Conservation (phyloP, 2,329 filamentous ascomycete species). For the Hypoxylon sp. region DNA sequence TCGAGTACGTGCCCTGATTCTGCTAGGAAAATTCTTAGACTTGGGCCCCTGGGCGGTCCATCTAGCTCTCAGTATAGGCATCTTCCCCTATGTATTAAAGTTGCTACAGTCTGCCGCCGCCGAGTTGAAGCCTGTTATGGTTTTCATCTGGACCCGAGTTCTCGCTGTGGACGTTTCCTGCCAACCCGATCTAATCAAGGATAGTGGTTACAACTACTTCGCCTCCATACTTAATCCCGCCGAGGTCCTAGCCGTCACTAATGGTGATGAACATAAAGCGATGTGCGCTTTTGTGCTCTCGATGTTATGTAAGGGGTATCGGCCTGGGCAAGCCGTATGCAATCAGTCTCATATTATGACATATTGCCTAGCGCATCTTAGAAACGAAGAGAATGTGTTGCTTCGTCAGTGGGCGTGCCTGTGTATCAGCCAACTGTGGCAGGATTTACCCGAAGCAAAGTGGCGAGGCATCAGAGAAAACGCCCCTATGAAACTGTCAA, state of each 20-base stretch:
- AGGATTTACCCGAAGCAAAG: slow-evolving; percentile 89
- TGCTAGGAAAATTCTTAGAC: slow-evolving; percentile 92
- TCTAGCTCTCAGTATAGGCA: slow-evolving; percentile 94
- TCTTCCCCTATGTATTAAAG: slow-evolving; percentile 99
- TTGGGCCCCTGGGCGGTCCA: slow-evolving; percentile 99
- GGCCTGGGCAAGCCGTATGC: slow-evolving; percentile 89
- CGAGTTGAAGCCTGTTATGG: slow-evolving; percentile 97
- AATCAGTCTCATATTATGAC: slow-evolving; percentile 90
- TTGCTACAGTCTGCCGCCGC: slow-evolving; percentile 92
- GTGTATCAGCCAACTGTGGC: slow-evolving; percentile 94
- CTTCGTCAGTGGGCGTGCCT: slow-evolving; percentile 95
- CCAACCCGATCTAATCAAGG: slow-evolving; percentile 92
- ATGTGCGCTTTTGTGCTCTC: slow-evolving; percentile 99
- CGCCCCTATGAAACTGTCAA: slow-evolving; percentile 82
- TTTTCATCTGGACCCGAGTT: slow-evolving; percentile 98
- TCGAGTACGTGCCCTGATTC: slow-evolving; percentile 85
- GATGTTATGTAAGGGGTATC: slow-evolving; percentile 96
- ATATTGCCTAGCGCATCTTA: slow-evolving; percentile 83
- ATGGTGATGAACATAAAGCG: slow-evolving; percentile 92
- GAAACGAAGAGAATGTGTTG: slow-evolving; percentile 86
- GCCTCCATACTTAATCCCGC: slow-evolving; percentile 88
- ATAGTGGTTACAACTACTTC: slow-evolving; percentile 97
- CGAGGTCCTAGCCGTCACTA: slow-evolving; percentile 83
- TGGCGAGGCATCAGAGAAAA: slow-evolving; percentile 93
- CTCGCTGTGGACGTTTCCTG: slow-evolving; percentile 94